phyloP scores from a whole-genome alignment of 306 rosid genomes.

The Cucumis sativus region DNA sequence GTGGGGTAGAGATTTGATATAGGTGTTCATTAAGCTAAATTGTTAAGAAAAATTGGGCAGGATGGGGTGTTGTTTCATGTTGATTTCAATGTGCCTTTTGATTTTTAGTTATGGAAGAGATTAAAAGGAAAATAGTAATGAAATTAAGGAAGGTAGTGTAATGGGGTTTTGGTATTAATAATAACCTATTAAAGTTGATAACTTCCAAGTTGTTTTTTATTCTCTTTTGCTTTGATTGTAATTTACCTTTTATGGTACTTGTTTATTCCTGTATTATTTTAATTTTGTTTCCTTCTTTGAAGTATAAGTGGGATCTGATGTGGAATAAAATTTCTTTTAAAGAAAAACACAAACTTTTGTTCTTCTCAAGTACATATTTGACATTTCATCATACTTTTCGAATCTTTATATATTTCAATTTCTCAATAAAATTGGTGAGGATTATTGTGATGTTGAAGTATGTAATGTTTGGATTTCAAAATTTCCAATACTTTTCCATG shows the following conservation, averaged over 20 bases:
- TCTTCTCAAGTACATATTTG: neutral
- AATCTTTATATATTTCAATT: neutral
- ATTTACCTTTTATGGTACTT: neutral
- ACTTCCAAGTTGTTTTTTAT: neutral
- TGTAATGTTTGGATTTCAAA: neutral
- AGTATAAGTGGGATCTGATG: conserved; percentile 1
- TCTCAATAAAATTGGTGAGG: neutral
- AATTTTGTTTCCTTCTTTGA: neutral
- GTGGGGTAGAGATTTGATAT: no score
- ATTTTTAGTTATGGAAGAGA: neutral
- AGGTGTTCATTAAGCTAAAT: no score
- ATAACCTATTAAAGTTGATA: neutral
- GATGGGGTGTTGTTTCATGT: no score
- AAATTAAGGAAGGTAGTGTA: neutral
- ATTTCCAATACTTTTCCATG: neutral
- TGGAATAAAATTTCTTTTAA: neutral
- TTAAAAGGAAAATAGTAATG: neutral
- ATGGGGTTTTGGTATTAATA: neutral
- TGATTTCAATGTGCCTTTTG: neutral
- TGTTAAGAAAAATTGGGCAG: no score
- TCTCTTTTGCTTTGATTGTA: neutral
- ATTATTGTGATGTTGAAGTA: neutral
- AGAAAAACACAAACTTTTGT: neutral
- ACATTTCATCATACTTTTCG: neutral
- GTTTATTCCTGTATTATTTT: neutral